A percentile compares a stretch with the other conserved stretches of the same genome.
These are phyloP conservation scores for Mangifera indica DNA, from an alignment of 345 rosid species.

Conservation along the genomic window DNA sequence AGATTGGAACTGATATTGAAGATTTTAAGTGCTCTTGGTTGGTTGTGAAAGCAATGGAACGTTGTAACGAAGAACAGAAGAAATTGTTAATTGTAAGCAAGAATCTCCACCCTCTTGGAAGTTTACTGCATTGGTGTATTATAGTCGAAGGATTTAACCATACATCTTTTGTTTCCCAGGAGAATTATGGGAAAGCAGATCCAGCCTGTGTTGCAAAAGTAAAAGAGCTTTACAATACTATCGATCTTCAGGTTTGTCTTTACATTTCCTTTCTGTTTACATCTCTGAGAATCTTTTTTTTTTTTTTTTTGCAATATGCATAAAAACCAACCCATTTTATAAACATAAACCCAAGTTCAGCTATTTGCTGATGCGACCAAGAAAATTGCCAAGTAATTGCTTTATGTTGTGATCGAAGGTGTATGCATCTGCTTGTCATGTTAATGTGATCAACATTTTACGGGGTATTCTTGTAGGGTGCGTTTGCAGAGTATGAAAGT, in stretches of 20 bases:
- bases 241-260: constrained; percentile 38
- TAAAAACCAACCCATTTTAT: background rate
- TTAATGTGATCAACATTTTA: background rate
- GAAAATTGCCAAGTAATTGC: background rate
- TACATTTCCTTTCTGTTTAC: background rate
- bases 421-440: too few species aligned
- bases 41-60: constrained; percentile 38
- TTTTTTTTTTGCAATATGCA: background rate
- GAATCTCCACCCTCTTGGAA: background rate
- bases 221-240: constrained; percentile 35
- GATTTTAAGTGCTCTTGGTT: constrained; percentile 53
- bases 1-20: constrained; percentile 34
- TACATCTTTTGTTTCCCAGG: constrained; percentile 23
- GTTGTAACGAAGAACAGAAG: constrained; percentile 30
- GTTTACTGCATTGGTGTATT: background rate
- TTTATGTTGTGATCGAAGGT: too few species aligned
- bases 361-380: background rate
- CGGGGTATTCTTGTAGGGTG: constrained; percentile 21
- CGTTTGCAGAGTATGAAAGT: constrained; percentile 35
- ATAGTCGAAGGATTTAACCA: background rate
- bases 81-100: constrained; percentile 25
- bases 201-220: constrained; percentile 29
- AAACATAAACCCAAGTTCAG: background rate
- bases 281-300: background rate
- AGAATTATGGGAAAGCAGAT: constrained; percentile 41